Percentiles rank a stretch among this genome's conserved stretches.
phyloP scores from a whole-genome alignment of 2,329 filamentous ascomycete genomes.

The Epichloe gansuensis region DNA sequence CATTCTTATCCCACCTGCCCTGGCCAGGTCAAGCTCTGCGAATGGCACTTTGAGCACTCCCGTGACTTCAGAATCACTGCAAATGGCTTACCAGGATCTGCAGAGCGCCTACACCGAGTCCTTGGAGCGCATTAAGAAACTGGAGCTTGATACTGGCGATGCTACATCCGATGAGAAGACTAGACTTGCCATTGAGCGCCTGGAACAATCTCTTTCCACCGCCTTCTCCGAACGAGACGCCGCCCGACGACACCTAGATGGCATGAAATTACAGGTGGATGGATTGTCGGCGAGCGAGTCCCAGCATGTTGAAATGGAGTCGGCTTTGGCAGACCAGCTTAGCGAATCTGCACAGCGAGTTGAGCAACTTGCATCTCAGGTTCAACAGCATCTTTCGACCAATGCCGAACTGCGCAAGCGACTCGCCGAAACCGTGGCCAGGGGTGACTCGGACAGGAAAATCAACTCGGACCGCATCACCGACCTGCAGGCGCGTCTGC shows the following conservation, averaged over 20 bases:
- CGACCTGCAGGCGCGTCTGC: conserved; percentile 68
- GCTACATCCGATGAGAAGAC: conserved; percentile 41
- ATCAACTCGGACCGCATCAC: conserved; percentile 72
- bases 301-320: conserved; percentile 44
- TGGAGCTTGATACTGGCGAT: conserved; percentile 38
- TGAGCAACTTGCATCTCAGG: conserved; percentile 66
- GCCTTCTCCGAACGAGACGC: conserved; percentile 61
- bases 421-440: conserved; percentile 64
- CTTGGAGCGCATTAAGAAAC: conserved; percentile 49
- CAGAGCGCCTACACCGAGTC: conserved; percentile 58
- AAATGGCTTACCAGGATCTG: conserved; percentile 61
- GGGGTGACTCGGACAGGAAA: conserved; percentile 74
- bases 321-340: conserved; percentile 55
- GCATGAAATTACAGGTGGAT: conserved; percentile 49
- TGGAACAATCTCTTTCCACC: conserved; percentile 55
- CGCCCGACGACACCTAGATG: conserved; percentile 51
- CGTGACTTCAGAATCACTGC: conserved; percentile 57
- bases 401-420: conserved; percentile 66
- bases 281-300: conserved; percentile 43
- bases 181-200: conserved; percentile 45
- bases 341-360: conserved; percentile 62
- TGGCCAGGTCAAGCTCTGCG: conserved; percentile 30
- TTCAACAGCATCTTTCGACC: conserved; percentile 64
- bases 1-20: conserved; percentile 54
- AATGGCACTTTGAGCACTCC: conserved; percentile 21